phyloP scores from a whole-genome alignment of 306 rosid genomes.

The Hylodesmum podocarpum region DNA sequence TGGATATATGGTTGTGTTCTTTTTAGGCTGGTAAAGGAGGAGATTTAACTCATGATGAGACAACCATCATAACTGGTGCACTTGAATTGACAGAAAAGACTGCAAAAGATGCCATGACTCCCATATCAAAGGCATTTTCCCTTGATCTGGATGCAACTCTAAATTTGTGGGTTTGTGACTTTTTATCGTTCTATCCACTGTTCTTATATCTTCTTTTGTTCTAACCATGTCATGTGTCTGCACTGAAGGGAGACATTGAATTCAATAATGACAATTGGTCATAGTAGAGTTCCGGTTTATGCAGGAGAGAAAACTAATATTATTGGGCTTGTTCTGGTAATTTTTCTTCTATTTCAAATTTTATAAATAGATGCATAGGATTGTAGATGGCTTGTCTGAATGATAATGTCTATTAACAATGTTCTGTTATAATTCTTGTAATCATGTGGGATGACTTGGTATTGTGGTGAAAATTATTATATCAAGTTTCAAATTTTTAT shows the following conservation, averaged over 20 bases:
- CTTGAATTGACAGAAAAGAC: constrained; percentile 96
- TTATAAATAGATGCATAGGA: constrained; percentile 9
- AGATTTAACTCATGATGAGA: constrained; percentile 95
- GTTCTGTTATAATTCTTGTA: background rate
- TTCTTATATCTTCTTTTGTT: constrained; percentile 28
- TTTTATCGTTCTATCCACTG: constrained; percentile 28
- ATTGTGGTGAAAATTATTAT: background rate
- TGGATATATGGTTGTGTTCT: constrained; percentile 25
- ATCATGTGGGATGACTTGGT: background rate
- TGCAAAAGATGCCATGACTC: constrained; percentile 99
- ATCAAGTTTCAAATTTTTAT: background rate
- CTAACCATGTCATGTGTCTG: constrained; percentile 28
- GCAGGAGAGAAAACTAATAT: constrained; percentile 68
- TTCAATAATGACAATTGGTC: constrained; percentile 86
- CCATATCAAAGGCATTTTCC: constrained; percentile 90
- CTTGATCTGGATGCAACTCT: constrained; percentile 92
- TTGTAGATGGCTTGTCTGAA: constrained; percentile 8
- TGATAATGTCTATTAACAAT: background rate
- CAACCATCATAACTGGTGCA: constrained; percentile 95
- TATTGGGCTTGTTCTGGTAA: constrained; percentile 95
- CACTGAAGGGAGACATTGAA: constrained; percentile 79
- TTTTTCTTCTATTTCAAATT: constrained; percentile 20
- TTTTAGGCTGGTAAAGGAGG: constrained; percentile 99
- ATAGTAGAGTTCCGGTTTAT: constrained; percentile 96
- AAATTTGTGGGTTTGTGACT: constrained; percentile 74